These are phyloP conservation scores for Hypoxylon sp. DNA, from an alignment of 2,329 filamentous ascomycete genomes.

Conservation along the genomic window DNA sequence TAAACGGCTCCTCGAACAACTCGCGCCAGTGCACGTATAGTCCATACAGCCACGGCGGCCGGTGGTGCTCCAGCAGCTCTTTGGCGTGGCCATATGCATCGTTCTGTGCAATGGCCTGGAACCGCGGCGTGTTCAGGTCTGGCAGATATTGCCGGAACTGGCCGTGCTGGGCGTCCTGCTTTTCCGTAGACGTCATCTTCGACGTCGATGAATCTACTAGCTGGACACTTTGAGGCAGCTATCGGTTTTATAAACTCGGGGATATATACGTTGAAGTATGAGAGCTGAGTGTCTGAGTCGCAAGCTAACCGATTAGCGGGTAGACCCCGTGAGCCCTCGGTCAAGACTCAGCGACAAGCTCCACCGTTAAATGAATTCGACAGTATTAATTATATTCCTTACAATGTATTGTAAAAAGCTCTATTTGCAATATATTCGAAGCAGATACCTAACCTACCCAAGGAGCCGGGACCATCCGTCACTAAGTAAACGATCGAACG, in stretches of 20 bases:
- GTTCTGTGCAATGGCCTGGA: constrained; percentile 74
- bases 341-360: not conserved
- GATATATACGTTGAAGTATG: not conserved
- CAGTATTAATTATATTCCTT: not conserved
- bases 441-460: not conserved
- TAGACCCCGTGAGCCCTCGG: not conserved
- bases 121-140: constrained; percentile 72
- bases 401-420: not conserved
- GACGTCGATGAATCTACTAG: not conserved
- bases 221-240: not conserved
- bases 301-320: not conserved
- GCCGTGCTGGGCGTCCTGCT: constrained; percentile 37
- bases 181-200: constrained; percentile 37
- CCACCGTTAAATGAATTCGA: not conserved
- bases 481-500: constrained; percentile 32
- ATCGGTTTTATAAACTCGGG: not conserved
- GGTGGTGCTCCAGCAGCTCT: constrained; percentile 70
- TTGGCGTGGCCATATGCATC: constrained; percentile 74
- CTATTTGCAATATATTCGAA: not conserved
- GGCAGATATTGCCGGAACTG: constrained; percentile 73
- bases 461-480: constrained; percentile 25
- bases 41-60: constrained; percentile 77
- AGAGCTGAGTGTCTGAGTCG: not conserved
- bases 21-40: constrained; percentile 72
- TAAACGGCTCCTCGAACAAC: constrained; percentile 76